A percentile compares a stretch with the other conserved stretches of the same genome.
These are phyloP conservation scores for Ilex asprella DNA, from an alignment of 257 asterid species.

Conservation along the genomic window DNA sequence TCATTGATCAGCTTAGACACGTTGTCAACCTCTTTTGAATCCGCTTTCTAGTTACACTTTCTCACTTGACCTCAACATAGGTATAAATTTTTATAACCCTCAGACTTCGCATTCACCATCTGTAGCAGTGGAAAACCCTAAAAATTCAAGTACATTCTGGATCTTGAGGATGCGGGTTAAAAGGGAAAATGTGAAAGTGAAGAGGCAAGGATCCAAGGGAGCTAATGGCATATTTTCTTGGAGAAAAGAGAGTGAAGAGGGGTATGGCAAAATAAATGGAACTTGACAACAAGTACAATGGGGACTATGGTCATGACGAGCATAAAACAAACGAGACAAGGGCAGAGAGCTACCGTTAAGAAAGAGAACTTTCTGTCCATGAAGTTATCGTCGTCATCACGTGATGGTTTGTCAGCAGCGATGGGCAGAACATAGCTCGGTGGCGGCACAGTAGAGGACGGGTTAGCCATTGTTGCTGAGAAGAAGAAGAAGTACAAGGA, in stretches of 20 bases:
- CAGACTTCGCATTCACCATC: constrained; percentile 27
- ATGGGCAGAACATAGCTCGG: background rate
- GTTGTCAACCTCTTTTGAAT: constrained; percentile 53
- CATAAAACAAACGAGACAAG: constrained; percentile 57
- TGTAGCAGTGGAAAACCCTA: constrained; percentile 28
- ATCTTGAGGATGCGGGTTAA: background rate
- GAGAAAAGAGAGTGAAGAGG: constrained; percentile 60
- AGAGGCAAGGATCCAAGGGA: background rate
- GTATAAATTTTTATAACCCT: constrained; percentile 19
- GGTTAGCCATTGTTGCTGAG: constrained; percentile 36
- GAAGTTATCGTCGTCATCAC: constrained; percentile 35
- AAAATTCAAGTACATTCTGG: constrained; percentile 4
- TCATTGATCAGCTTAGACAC: constrained; percentile 74
- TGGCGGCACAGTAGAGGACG: constrained; percentile 28
- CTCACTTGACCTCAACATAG: constrained; percentile 12
- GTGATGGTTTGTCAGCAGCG: constrained; percentile 13
- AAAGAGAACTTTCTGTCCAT: constrained; percentile 36
- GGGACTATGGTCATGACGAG: constrained; percentile 40
- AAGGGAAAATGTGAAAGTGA: background rate
- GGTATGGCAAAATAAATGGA: constrained; percentile 75
- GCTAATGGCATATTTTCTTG: constrained; percentile 51
- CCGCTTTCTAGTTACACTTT: constrained; percentile 28
- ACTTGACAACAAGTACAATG: constrained; percentile 47
- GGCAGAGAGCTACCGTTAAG: constrained; percentile 73
- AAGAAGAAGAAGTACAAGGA: too few relatives aligned